Evolutionary conservation across 1,139 yeast genomes (phyloP).

Genomic region (Pneumocystis murina): DNA sequence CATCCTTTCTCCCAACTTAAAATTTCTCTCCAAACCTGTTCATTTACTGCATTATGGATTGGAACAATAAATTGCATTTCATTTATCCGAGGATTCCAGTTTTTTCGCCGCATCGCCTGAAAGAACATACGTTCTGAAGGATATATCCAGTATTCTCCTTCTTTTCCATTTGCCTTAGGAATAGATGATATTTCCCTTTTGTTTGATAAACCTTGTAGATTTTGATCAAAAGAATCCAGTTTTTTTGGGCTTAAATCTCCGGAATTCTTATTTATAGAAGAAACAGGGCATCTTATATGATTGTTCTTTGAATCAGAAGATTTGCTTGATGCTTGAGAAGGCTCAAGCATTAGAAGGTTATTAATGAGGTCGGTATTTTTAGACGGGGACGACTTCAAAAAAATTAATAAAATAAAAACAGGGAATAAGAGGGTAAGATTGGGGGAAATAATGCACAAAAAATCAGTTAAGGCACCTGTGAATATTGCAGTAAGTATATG

Average conservation of each 20-base stretch:
- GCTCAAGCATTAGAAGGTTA: no score
- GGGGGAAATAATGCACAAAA: constrained; percentile 27
- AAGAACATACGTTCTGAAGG: constrained; percentile 91
- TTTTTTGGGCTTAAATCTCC: neutral
- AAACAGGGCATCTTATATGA: no score
- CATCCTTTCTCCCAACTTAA: constrained; percentile 61
- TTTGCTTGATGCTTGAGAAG: no score
- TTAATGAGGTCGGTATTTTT: no score
- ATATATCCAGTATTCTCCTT: constrained; percentile 65
- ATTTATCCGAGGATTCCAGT: constrained; percentile 64
- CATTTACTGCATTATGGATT: constrained; percentile 85
- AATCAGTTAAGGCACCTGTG: constrained; percentile 91
- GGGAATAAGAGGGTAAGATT: neutral
- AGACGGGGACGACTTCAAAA: neutral
- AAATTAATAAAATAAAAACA: neutral
- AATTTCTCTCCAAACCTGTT: constrained; percentile 79
- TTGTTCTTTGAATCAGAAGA: no score
- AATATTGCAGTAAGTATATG: constrained; percentile 66
- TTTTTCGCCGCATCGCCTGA: constrained; percentile 84
- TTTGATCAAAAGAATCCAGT: neutral
- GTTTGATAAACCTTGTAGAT: neutral
- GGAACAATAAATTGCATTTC: constrained; percentile 92
- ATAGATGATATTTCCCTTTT: neutral
- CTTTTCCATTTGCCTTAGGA: neutral
- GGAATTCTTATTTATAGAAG: neutral